Base-by-base conservation (phyloP, 345 rosid species). In the Arabis alpina region DNA sequence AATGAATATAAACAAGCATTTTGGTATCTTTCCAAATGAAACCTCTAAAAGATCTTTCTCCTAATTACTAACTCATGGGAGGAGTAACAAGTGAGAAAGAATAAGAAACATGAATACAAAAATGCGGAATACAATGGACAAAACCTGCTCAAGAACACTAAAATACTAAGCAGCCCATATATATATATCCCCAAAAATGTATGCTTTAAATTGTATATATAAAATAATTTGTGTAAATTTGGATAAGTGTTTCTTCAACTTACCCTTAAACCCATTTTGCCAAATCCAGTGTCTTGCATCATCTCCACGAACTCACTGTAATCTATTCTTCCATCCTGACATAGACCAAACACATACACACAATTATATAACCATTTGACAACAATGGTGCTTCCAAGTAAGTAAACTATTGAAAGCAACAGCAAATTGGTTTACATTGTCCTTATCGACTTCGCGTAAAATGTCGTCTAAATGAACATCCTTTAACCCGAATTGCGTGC, bases 281-380 rank as follows among this genome's bases (percentile, higher is more conserved):
- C 71, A 64, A 90, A 80, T 65, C 78, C 78, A 14, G 79, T 64
- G 74, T 86, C 88, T 85, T 87, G 83, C 98, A 92, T 92, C 98
- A 89, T 89, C 12, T 83, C 96, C 71, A 87, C 94, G 37, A 92
- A 89, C 75, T 92, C 98, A 23, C 82, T 88, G 77, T 89, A 92
- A 70, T 89, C 96, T 19, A 92, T 89, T 51, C 85, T 89, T 12
- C 98, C 98, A 80, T 92, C 96, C 94, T 92, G 86, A 39, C 32
- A 34, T 34, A 34, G 6, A 36, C 39, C 39, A 36, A 15, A 7
- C 9, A 36, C 30, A 32, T 2, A 51, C 23, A 25, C 57, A 55
- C 37, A 28, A 4, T 3, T 2, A 43, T 4, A 39, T 24, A 37
- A 74, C 11, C 45, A 58, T 57, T 50, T 8, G 49, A 48, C 45